Conservation (phyloP, 2,329 filamentous ascomycete species). For the Xylaria digitata region DNA sequence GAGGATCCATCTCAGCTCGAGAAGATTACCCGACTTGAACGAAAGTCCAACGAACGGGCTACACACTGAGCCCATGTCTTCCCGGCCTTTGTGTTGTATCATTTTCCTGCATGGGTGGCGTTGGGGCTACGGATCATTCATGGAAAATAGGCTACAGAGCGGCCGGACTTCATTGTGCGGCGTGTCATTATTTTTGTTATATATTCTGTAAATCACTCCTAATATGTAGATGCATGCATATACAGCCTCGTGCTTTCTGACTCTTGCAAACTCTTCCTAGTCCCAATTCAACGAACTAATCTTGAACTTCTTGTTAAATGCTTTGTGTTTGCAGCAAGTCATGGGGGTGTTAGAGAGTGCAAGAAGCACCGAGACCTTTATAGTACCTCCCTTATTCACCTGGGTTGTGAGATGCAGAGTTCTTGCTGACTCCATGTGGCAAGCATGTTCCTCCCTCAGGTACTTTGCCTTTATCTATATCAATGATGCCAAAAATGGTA, state of each 20-base stretch:
- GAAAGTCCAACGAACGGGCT: background rate
- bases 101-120: constrained; percentile 32
- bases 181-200: constrained; percentile 3
- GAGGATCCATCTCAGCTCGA: constrained; percentile 43
- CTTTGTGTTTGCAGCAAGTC: constrained; percentile 10
- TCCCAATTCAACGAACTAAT: background rate
- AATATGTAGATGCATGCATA: background rate
- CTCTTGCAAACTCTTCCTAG: background rate
- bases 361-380: constrained; percentile 22
- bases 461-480: constrained; percentile 5
- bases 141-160: constrained; percentile 13
- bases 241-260: background rate
- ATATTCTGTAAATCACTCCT: background rate
- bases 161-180: background rate
- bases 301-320: constrained; percentile 1
- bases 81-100: constrained; percentile 26
- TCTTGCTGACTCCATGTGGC: constrained; percentile 5
- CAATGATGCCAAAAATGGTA: background rate
- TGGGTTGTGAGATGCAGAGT: background rate
- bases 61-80: constrained; percentile 15
- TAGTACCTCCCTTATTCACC: background rate
- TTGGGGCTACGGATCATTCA: constrained; percentile 24
- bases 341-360: background rate
- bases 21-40: constrained; percentile 31
- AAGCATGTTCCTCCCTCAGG: background rate